These are phyloP conservation scores for Umbelopsis isabellina DNA, from an alignment of 192 early-diverging fungal species.

Conservation along the genomic window DNA sequence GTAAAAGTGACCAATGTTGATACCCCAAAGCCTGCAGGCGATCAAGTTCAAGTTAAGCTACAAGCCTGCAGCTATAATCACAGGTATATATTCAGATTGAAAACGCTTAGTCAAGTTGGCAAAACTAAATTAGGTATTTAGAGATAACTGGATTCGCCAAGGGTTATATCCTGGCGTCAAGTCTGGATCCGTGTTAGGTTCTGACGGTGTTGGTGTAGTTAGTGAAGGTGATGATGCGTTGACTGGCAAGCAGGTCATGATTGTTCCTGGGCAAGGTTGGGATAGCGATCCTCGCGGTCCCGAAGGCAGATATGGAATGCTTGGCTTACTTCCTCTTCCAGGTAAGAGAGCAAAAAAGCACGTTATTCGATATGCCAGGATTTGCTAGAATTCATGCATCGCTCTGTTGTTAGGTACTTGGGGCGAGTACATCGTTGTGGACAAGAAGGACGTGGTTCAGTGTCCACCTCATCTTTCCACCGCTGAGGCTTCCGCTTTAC, in stretches of 20 bases:
- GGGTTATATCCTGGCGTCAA: constrained; percentile 35
- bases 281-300: constrained; percentile 28
- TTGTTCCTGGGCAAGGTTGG: constrained; percentile 24
- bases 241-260: constrained; percentile 17
- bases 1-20: background rate
- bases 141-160: constrained; percentile 38
- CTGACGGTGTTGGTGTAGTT: constrained; percentile 37
- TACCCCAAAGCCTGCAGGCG: constrained; percentile 7
- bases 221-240: constrained; percentile 2
- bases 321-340: constrained; percentile 20
- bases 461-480: constrained; percentile 62
- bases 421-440: constrained; percentile 55
- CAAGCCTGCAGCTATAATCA: constrained; percentile 15
- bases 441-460: constrained; percentile 46
- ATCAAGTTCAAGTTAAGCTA: constrained; percentile 1
- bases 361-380: too few species aligned
- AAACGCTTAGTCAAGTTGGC: too few species aligned
- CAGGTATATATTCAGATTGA: background rate
- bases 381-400: too few species aligned
- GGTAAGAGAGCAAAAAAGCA: constrained; percentile 7
- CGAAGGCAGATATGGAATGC: constrained; percentile 26
- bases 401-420: constrained; percentile 51
- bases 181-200: constrained; percentile 26
- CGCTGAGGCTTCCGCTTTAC: constrained; percentile 68
- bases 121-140: background rate